phyloP scores from a whole-genome alignment of 345 rosid genomes.

The Pugionium dolabratum region DNA sequence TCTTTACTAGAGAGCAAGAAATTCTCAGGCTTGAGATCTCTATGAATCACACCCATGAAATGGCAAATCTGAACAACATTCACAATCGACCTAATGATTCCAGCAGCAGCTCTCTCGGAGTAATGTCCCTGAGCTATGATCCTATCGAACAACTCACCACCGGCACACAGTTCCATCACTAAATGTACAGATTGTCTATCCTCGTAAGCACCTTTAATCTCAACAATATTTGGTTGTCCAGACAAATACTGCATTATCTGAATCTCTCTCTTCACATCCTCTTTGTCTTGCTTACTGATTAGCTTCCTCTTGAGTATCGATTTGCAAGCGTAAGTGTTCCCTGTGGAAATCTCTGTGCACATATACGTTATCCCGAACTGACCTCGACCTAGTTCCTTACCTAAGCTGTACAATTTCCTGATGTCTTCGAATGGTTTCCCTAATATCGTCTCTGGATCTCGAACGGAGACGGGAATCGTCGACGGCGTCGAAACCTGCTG shows the following conservation, averaged over 20 bases:
- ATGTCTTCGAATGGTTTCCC: slow-evolving; percentile 76
- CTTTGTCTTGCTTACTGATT: slow-evolving; percentile 58
- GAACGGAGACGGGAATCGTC: slow-evolving; percentile 16
- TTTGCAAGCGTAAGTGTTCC: slow-evolving; percentile 70
- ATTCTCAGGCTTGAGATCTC: slow-evolving; percentile 84
- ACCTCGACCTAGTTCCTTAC: slow-evolving; percentile 84
- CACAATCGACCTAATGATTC: slow-evolving; percentile 58
- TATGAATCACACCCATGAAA: slow-evolving; percentile 44
- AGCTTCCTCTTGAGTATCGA: slow-evolving; percentile 78
- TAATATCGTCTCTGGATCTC: slow-evolving; percentile 49
- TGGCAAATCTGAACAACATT: slow-evolving; percentile 85
- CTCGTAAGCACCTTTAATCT: slow-evolving; percentile 74
- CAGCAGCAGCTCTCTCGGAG: slow-evolving; percentile 77
- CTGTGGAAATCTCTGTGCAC: slow-evolving; percentile 69
- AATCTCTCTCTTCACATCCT: slow-evolving; percentile 74
- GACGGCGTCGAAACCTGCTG: slow-evolving; percentile 27
- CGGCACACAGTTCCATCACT: slow-evolving; percentile 90
- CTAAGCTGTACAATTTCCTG: slow-evolving; percentile 52
- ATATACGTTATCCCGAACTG: slow-evolving; percentile 80
- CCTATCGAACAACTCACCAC: slow-evolving; percentile 87
- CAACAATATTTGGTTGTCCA: slow-evolving; percentile 78
- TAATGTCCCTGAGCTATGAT: slow-evolving; percentile 77
- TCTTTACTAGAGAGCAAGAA: slow-evolving; percentile 71
- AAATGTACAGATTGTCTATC: slow-evolving; percentile 75
- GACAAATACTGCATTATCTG: slow-evolving; percentile 85